Base-by-base conservation (phyloP, 768 basidiomycete genomes). In the Tricholoma saponaceum region DNA sequence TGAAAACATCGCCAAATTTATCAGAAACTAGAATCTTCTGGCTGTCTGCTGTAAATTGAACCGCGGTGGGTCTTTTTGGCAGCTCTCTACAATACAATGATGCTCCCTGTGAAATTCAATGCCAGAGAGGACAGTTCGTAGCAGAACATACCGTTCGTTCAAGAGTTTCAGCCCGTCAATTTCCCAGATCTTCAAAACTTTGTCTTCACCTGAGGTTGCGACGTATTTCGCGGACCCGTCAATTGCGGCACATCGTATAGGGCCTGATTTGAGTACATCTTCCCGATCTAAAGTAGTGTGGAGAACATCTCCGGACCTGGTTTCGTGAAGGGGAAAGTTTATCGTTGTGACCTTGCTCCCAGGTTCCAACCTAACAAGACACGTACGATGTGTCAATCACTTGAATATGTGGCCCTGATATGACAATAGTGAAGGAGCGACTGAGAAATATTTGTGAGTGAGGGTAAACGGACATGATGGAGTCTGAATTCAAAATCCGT, bases 1-100 rank as follows among this genome's bases (percentile, higher is more conserved):
- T 84, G 74, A 94, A 96, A 39, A 96, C 82, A 67, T 98, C 96
- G 0, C 96, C 96, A 60, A 97, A 95, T 72, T 97, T 98, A 72
- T 99, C 96, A 2, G 92, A 84, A 12, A 92, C 84, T 2, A 98
- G 69, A 58, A 99, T 85, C 0, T 80, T 84, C 59, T 83, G 72
- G 0, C 79, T 81, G 44, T 86, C 79, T 4, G 67, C 72, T 0
- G 87, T 85, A 63, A 97, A 85, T 0, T 72, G 69, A 25, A 97
- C 67, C 1, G 76, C 76, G 0, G 92, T 94, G 0, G 92, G 85
- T 58, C 87, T 87, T 73, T 98, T 98, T 0, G 90, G 86, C 2
- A 95, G 76, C 59, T 90, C 87, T 47, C 95, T 95, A 54, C 32
- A 13, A 43, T 54, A 39, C 25, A 44, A 22, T 25, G 20, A 54